phyloP scores from a whole-genome alignment of 108 stramenopile genomes.

The Cylindrotheca fusiformis region DNA sequence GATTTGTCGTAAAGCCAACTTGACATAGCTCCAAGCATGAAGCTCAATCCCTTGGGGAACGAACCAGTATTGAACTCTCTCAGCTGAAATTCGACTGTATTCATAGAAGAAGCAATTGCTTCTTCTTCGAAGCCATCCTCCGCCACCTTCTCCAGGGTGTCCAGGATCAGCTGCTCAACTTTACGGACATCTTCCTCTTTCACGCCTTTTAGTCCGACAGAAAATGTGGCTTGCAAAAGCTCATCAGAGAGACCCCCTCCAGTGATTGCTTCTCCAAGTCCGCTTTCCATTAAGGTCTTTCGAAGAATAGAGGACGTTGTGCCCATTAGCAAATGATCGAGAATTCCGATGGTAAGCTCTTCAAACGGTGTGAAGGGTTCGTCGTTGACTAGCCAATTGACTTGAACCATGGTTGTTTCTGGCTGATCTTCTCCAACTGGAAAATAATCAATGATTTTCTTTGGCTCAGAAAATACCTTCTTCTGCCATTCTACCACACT shows the following conservation, averaged over 20 bases:
- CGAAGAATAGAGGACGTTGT: constrained; percentile 85
- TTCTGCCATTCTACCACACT: constrained; percentile 70
- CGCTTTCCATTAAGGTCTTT: constrained; percentile 91
- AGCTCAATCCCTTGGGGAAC: constrained; percentile 91
- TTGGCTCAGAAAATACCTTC: constrained; percentile 63
- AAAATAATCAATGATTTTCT: constrained; percentile 47
- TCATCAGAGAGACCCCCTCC: constrained; percentile 94
- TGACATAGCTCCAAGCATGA: constrained; percentile 94
- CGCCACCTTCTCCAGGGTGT: constrained; percentile 76
- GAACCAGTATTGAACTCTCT: constrained; percentile 98
- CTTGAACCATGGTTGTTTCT: constrained; percentile 81
- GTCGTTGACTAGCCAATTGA: constrained; percentile 96
- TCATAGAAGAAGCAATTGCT: constrained; percentile 89
- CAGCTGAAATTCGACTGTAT: constrained; percentile 93
- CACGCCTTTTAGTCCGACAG: constrained; percentile 91
- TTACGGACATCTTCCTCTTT: constrained; percentile 66
- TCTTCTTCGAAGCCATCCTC: constrained; percentile 90
- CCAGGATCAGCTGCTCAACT: constrained; percentile 80
- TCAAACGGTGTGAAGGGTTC: constrained; percentile 73
- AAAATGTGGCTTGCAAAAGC: constrained; percentile 91
- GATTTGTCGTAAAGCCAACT: constrained; percentile 93
- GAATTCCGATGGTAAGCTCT: constrained; percentile 77
- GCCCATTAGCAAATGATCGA: constrained; percentile 94
- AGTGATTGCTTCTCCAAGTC: constrained; percentile 86
- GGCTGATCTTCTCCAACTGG: constrained; percentile 73